These are phyloP conservation scores for Fusarium verrucosum DNA, from an alignment of 2,329 filamentous ascomycete genomes.

Conservation along the genomic window DNA sequence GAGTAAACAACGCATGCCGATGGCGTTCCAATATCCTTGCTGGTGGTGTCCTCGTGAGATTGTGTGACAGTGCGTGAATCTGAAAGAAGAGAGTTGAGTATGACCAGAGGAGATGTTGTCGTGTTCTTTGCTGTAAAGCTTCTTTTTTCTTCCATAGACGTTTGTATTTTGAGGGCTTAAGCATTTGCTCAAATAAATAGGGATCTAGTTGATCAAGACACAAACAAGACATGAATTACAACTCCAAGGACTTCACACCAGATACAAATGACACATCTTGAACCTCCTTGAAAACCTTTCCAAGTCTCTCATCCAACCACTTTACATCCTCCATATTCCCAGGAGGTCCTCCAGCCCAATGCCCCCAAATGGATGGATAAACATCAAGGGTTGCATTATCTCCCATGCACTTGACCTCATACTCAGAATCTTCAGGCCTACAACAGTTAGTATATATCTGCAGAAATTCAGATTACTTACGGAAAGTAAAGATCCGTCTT, in stretches of 20 bases:
- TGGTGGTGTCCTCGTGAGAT: neutral
- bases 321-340: constrained; percentile 74
- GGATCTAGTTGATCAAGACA: too few relatives aligned
- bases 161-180: too few relatives aligned
- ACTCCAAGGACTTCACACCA: too few relatives aligned
- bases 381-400: constrained; percentile 49
- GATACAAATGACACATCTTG: neutral
- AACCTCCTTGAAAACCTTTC: constrained; percentile 27
- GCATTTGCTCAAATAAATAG: too few relatives aligned
- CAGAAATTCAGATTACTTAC: neutral
- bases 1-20: neutral
- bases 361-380: constrained; percentile 56
- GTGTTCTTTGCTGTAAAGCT: too few relatives aligned
- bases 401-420: constrained; percentile 68
- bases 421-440: constrained; percentile 76
- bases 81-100: too few relatives aligned
- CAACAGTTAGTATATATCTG: neutral
- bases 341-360: constrained; percentile 74
- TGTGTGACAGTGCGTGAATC: neutral
- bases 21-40: neutral
- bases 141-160: too few relatives aligned
- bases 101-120: too few relatives aligned
- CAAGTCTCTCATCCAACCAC: constrained; percentile 70
- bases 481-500: constrained; percentile 85
- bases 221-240: too few relatives aligned